A percentile compares a stretch with the other conserved stretches of the same genome.
Evolutionary conservation across 2,329 filamentous ascomycete genomes (phyloP).

Genomic region (Venturiaceae sp.): DNA sequence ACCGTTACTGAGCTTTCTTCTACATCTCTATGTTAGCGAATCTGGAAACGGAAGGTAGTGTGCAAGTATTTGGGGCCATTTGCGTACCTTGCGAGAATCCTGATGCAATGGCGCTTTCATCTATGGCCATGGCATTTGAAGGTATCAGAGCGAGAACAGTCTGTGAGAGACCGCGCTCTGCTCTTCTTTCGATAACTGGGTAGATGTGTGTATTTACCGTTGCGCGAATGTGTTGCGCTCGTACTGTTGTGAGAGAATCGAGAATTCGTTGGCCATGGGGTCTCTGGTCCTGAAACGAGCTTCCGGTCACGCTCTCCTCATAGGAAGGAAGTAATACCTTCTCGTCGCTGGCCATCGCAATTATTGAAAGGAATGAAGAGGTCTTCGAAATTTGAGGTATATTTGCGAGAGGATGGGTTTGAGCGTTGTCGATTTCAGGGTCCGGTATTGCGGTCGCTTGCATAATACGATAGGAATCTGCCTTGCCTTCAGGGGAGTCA

Average conservation of each 20-base stretch:
- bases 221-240: slow-evolving; percentile 28
- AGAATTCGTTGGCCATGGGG: slow-evolving; percentile 20
- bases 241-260: slow-evolving; percentile 26
- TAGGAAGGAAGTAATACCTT: slow-evolving; percentile 13
- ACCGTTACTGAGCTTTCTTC: slow-evolving; percentile 1
- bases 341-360: not conserved
- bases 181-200: slow-evolving; percentile 29
- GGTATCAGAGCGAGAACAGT: slow-evolving; percentile 35
- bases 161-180: slow-evolving; percentile 30
- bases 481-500: no score
- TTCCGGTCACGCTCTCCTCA: slow-evolving; percentile 11
- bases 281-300: not conserved
- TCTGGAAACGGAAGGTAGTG: not conserved
- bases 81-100: slow-evolving; percentile 2
- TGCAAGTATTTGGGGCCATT: no score
- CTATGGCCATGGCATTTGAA: slow-evolving; percentile 26
- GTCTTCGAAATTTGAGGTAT: not conserved
- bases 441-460: no score
- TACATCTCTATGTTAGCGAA: slow-evolving; percentile 11
- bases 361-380: not conserved
- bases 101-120: slow-evolving; percentile 4
- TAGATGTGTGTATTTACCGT: slow-evolving; percentile 30
- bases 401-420: not conserved
- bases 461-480: not conserved
- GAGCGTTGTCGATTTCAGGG: not conserved